These are phyloP conservation scores for Suillus sp. DNA, from an alignment of 768 basidiomycete species.

Conservation along the genomic window DNA sequence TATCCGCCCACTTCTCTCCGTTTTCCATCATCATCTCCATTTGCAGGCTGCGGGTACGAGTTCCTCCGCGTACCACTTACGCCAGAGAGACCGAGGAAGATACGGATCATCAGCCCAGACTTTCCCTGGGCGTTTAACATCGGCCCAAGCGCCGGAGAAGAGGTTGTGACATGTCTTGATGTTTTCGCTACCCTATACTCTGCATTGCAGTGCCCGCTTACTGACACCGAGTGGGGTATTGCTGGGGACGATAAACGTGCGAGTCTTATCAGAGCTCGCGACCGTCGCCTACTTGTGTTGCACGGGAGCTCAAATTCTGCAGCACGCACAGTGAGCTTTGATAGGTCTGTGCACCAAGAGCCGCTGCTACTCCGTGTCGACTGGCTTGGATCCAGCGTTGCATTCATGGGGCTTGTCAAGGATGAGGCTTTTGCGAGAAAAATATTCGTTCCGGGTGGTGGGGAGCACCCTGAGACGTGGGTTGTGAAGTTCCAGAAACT, in stretches of 20 bases:
- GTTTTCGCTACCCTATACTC: slow-evolving; percentile 1
- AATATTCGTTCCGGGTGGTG: slow-evolving; percentile 9
- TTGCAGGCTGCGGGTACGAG: background rate
- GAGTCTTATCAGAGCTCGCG: slow-evolving; percentile 8
- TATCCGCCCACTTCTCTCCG: background rate
- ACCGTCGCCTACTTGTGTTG: background rate
- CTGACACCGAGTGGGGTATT: slow-evolving; percentile 10
- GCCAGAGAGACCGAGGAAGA: background rate
- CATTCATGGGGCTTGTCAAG: slow-evolving; percentile 9
- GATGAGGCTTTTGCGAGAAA: slow-evolving; percentile 6
- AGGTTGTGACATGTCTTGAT: slow-evolving; percentile 9
- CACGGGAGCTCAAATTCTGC: background rate
- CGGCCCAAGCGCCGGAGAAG: background rate
- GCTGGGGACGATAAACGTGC: slow-evolving; percentile 2
- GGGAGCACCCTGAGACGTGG: slow-evolving; percentile 8
- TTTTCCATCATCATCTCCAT: slow-evolving; percentile 11
- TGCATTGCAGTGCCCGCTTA: slow-evolving; percentile 11
- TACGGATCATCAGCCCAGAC: slow-evolving; percentile 10
- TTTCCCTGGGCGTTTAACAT: slow-evolving; percentile 16
- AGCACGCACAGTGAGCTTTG: background rate
- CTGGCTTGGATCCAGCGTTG: slow-evolving; percentile 13
- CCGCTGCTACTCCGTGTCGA: slow-evolving; percentile 12
- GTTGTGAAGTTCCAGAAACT: slow-evolving; percentile 10
- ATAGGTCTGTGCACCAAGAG: background rate
- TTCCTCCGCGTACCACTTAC: slow-evolving; percentile 8